Evolutionary conservation across 805 yeast species (phyloP), one percentile per base, ranked within the genome.

Genomic region (Clavispora asparagi): DNA sequence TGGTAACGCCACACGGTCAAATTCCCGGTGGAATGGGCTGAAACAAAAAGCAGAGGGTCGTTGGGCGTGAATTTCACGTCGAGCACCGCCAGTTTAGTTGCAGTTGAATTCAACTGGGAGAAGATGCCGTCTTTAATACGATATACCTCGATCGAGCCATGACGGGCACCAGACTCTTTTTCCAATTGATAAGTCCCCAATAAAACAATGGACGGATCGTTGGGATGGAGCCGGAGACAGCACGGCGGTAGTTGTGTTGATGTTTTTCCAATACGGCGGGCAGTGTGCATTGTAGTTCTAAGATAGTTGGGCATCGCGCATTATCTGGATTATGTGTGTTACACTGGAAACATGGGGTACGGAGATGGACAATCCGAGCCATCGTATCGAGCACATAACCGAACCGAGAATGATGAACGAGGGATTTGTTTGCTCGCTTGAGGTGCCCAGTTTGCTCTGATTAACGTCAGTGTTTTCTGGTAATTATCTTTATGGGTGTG

Each of bases 101-200:
- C 56, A 26, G 52, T 50, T 1, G 68, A 56, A 14, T 41, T 35
- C 11, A 41, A 33, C 27, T 38, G 16, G 6, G 13, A 11, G 25
- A 54, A 28, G 31, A 50, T 46, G 49, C 55, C 62, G 6, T 49
- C 46, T 6, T 46, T 51, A 37, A 58, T 55, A n/a, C 57, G 52
- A 63, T 71, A 73, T 1, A 73, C 54, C 48, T 76, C 82, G 35
- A 78, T 59, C 1, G 78, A 67, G 0, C 99, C 99, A 40, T 78
- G 74, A 47, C 97, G 71, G 1, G 59, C 53, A 1, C 85, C 83
- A 13, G 74, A 68, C 9, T 73, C 70, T 37, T 67, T 54, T 41
- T 87, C 82, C 32, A 92, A 70, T 45, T 84, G 79, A 61, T 94
- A 92, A 0, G 97, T 90, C 0, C 97, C 98, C 1, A 88, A 62